Evolutionary conservation across 768 basidiomycete species (phyloP).

Genomic region (Boletus bicolor): DNA sequence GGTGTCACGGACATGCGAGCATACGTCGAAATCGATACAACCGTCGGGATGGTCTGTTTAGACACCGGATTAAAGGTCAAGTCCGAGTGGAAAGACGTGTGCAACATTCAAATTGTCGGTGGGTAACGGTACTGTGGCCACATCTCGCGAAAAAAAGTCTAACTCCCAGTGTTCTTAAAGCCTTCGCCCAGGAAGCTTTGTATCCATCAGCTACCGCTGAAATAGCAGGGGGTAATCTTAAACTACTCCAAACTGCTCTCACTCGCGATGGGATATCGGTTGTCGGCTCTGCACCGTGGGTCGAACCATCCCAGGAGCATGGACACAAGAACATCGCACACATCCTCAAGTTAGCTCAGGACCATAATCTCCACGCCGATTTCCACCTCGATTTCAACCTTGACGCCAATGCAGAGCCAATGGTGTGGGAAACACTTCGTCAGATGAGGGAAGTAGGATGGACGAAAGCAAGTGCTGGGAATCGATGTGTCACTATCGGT

Average conservation of each 20-base stretch:
- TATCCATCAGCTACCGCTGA: conserved; percentile 37
- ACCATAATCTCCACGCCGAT: conserved; percentile 43
- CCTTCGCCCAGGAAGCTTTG: conserved; percentile 60
- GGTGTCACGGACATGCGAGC: conserved; percentile 67
- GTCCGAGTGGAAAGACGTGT: conserved; percentile 41
- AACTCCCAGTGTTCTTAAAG: conserved; percentile 29
- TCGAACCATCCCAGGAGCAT: conserved; percentile 47
- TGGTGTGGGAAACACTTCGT: conserved; percentile 53
- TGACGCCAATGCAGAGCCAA: conserved; percentile 46
- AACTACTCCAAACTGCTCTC: conserved; percentile 44
- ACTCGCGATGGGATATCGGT: conserved; percentile 41
- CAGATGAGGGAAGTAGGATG: conserved; percentile 34
- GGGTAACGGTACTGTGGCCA: background rate
- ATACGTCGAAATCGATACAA: conserved; percentile 62
- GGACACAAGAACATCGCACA: conserved; percentile 53
- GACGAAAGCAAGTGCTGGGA: conserved; percentile 26
- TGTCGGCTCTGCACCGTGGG: conserved; percentile 64
- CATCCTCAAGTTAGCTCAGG: conserved; percentile 46
- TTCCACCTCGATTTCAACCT: conserved; percentile 72
- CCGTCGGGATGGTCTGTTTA: conserved; percentile 53
- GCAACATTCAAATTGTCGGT: conserved; percentile 61
- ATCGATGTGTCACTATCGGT: conserved; percentile 49
- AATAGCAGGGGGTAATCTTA: conserved; percentile 43
- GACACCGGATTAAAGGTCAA: conserved; percentile 49
- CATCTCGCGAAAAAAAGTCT: background rate